Conservation (phyloP, 2,329 filamentous ascomycete genomes). For the Aureobasidium melanogenum region DNA sequence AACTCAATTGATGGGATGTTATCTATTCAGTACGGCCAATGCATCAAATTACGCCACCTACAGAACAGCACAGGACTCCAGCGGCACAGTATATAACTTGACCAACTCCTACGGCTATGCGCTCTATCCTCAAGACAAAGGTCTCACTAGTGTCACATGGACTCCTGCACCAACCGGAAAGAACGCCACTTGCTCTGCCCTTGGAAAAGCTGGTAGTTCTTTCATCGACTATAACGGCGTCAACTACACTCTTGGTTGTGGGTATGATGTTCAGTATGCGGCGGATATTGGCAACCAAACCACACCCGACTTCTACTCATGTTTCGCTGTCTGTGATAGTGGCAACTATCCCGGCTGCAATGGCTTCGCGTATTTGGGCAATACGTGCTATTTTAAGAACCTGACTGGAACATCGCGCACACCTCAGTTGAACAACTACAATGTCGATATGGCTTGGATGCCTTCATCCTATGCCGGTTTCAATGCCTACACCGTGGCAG, state of each 20-base stretch:
- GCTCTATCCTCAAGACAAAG: constrained; percentile 13
- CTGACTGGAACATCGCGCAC: constrained; percentile 8
- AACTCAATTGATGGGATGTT: constrained; percentile 12
- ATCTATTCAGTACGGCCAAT: constrained; percentile 12
- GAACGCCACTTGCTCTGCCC: constrained; percentile 9
- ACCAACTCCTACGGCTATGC: constrained; percentile 14
- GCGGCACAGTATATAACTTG: constrained; percentile 10
- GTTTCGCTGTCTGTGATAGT: constrained; percentile 14
- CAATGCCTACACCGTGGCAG: constrained; percentile 6
- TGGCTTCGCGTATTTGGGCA: constrained; percentile 14
- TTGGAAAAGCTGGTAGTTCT: constrained; percentile 8
- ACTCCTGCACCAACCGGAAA: constrained; percentile 12
- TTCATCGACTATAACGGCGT: constrained; percentile 6
- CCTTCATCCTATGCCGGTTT: constrained; percentile 12
- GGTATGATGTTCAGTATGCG: constrained; percentile 14
- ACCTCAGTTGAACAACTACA: constrained; percentile 12
- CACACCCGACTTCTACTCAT: constrained; percentile 15
- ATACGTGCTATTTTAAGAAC: constrained; percentile 15
- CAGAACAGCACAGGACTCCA: neutral
- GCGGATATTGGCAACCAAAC: constrained; percentile 14
- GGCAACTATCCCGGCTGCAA: constrained; percentile 5
- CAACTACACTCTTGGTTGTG: constrained; percentile 14
- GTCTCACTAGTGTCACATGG: constrained; percentile 7
- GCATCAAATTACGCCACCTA: constrained; percentile 7
- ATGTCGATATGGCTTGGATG: constrained; percentile 13